phyloP scores from a whole-genome alignment of 495 filamentous ascomycete species.

The Ascodesmis nigricans region DNA sequence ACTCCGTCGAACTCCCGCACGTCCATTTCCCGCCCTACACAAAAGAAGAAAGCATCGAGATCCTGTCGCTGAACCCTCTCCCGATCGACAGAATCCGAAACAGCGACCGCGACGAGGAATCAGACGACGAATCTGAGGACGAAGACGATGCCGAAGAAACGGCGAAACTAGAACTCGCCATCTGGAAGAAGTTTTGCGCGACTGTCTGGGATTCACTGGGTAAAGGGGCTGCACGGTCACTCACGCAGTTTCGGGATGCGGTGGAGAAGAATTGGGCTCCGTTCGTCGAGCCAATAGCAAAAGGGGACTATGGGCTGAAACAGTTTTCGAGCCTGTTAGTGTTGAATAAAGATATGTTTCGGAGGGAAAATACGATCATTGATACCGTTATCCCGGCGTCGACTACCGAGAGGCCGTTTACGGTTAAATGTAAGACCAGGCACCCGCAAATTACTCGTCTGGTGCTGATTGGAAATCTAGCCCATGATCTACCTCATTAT shows the following conservation, averaged over 20 bases:
- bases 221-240: slow-evolving; percentile 40
- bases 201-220: slow-evolving; percentile 52
- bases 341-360: slow-evolving; percentile 20
- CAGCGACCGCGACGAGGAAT: slow-evolving; percentile 13
- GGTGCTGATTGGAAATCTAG: slow-evolving; percentile 3
- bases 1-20: slow-evolving; percentile 48
- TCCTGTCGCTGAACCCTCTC: slow-evolving; percentile 35
- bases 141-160: slow-evolving; percentile 10
- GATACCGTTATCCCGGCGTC: slow-evolving; percentile 25
- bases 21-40: slow-evolving; percentile 72
- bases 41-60: slow-evolving; percentile 50
- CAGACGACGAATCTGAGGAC: slow-evolving; percentile 7
- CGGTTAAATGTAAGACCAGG: background rate
- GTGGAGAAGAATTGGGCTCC: slow-evolving; percentile 41
- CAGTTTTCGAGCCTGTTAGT: slow-evolving; percentile 52
- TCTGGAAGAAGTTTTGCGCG: slow-evolving; percentile 54
- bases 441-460: background rate
- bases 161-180: slow-evolving; percentile 32
- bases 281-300: slow-evolving; percentile 43
- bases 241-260: slow-evolving; percentile 36
- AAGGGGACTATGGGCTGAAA: slow-evolving; percentile 41
- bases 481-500: slow-evolving; percentile 45
- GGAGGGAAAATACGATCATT: slow-evolving; percentile 26
- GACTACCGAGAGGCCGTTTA: slow-evolving; percentile 3
- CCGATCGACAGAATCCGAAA: slow-evolving; percentile 25